Evolutionary conservation across 805 yeast species (phyloP).

Genomic region (Priceomyces melissophilus): DNA sequence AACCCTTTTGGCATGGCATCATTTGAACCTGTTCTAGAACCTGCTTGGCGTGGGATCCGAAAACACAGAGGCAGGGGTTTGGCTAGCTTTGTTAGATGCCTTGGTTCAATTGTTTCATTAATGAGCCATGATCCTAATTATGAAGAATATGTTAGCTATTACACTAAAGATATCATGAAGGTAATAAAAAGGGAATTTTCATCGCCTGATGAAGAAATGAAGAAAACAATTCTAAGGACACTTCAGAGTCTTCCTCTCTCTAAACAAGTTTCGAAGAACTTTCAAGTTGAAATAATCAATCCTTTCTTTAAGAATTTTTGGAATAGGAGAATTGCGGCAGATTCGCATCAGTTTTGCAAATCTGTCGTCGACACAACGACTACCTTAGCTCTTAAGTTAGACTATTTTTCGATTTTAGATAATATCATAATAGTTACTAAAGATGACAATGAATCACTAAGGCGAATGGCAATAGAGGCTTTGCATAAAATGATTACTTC

Average conservation of each 20-base stretch:
- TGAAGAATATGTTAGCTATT: constrained; percentile 73
- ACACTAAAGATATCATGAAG: constrained; percentile 68
- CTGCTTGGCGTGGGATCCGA: constrained; percentile 76
- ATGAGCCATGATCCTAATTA: constrained; percentile 56
- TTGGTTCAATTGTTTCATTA: constrained; percentile 78
- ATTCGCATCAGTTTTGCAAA: constrained; percentile 46
- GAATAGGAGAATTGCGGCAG: constrained; percentile 78
- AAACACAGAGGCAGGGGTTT: constrained; percentile 74
- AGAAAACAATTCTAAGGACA: constrained; percentile 63
- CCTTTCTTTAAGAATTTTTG: constrained; percentile 72
- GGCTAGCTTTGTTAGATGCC: constrained; percentile 71
- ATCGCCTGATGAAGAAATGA: constrained; percentile 88
- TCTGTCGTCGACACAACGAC: constrained; percentile 72
- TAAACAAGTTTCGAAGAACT: constrained; percentile 51
- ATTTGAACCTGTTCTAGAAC: constrained; percentile 70
- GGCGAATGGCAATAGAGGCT: constrained; percentile 76
- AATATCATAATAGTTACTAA: constrained; percentile 56
- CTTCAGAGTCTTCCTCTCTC: constrained; percentile 64
- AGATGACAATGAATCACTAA: constrained; percentile 78
- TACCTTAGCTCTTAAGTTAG: constrained; percentile 63
- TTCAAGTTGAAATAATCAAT: constrained; percentile 50
- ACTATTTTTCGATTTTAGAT: constrained; percentile 58
- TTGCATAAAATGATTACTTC: constrained; percentile 51
- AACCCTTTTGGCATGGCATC: constrained; percentile 89
- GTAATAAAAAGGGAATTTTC: constrained; percentile 68